Evolutionary conservation across 768 basidiomycete species (phyloP), one percentile per base, ranked within the genome.

Genomic region (Podaxis sp.): DNA sequence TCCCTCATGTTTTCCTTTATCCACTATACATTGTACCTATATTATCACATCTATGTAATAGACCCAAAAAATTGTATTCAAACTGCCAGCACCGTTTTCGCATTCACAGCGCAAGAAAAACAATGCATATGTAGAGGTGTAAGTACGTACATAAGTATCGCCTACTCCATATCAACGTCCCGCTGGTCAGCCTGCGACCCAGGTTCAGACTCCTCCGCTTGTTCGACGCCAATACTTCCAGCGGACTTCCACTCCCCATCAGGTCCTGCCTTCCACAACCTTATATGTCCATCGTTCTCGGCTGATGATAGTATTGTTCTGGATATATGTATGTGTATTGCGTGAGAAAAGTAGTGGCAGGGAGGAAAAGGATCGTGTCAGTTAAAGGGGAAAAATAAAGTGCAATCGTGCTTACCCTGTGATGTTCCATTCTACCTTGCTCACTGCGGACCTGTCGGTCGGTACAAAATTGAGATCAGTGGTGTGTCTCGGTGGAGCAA

Each of bases 391-490:
- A 11, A 8, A 42, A 9, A 42, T 40, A n/a, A 17, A 13, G 33
- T 24, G 22, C 38, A 26, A 49, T 42, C 64, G 68, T 4, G 64
- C 75, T 2, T 66, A 92, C 90, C 92, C 92, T 38, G 89, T 92
- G 54, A 95, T 87, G 71, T 96, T 96, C 94, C 96, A 98, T 72
- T 96, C 95, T 0, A 99, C 95, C 67, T 89, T 82, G 2, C 89
- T 89, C 8, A 96, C 84, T 2, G 88, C 82, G 0, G 89, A 87
- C 65, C 90, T 91, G 64, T 22, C 65, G 54, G 33, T 26, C 51
- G 2, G 1, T 42, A 42, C 11, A n/a, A 15, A 19, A 11, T 49
- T 33, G 6, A 8, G 7, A 15, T 58, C 49, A 53, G 24, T 33
- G 4, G 19, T 9, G 19, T 12, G 11, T 7, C 11, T 9, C 2